Conservation (phyloP, 257 asterid genomes). For the Echium plantagineum region DNA sequence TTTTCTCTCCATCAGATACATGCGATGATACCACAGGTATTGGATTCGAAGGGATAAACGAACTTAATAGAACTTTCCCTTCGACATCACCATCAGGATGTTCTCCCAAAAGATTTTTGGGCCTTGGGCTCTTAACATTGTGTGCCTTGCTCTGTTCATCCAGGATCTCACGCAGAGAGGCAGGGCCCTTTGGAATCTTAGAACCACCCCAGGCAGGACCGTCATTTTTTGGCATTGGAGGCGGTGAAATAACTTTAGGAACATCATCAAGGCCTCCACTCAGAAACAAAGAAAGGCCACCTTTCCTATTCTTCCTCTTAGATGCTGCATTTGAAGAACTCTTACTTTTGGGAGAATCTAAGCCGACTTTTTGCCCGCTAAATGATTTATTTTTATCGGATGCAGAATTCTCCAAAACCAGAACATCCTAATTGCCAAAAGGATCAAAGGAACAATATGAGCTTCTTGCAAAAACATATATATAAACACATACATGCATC, state of each 20-base stretch:
- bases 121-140: constrained; percentile 27
- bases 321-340: constrained; percentile 28
- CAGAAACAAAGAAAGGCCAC: constrained; percentile 89
- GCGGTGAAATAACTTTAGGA: constrained; percentile 47
- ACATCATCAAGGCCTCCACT: constrained; percentile 87
- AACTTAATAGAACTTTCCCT: constrained; percentile 45
- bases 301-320: constrained; percentile 83
- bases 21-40: constrained; percentile 44
- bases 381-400: constrained; percentile 22
- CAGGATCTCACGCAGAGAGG: constrained; percentile 82
- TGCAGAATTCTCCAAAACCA: constrained; percentile 20
- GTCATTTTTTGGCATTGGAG: constrained; percentile 42
- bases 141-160: constrained; percentile 72
- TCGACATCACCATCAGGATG: constrained; percentile 26
- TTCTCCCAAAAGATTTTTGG: constrained; percentile 30
- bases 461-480: too few relatives aligned
- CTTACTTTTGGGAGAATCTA: constrained; percentile 18
- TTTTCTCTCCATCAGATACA: constrained; percentile 51
- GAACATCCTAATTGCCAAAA: constrained; percentile 19
- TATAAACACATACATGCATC: too few relatives aligned
- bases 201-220: constrained; percentile 99
- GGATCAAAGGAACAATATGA: not conserved
- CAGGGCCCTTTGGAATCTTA: constrained; percentile 31
- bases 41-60: constrained; percentile 54
- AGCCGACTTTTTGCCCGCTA: constrained; percentile 22